Base-by-base conservation (phyloP, 2,329 filamentous ascomycete genomes). In the Hypoxylon sp. region DNA sequence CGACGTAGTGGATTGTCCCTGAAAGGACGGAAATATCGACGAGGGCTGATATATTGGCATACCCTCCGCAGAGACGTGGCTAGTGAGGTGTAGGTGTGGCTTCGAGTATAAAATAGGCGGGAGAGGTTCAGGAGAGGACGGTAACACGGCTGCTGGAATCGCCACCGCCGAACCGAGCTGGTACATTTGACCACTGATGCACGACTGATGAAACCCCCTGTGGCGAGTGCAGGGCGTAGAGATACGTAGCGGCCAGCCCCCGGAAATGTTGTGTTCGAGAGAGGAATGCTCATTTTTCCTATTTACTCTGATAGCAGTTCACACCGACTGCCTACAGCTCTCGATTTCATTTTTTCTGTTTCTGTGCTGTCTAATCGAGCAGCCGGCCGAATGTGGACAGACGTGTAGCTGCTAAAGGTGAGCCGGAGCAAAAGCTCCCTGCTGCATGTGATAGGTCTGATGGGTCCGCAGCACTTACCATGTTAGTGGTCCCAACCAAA, bases 351-450 rank as follows among this genome's bases (percentile, higher is more conserved):
- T 54, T 52, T 33, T 33, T 38, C 60, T 62, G 62, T 66, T 67
- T 66, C 48, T 61, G 42, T 62, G 53, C 54, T 60, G 60, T 64
- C 58, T 66, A 55, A 60, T 64, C 48, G 50, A 58, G 54, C 53
- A 60, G 26, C 46, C 38, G 56, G 50, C 53, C 55, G 58, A 57
- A 55, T 55, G 47, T 43, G 45, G 58, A 38, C 50, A 54, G 52
- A 42, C 23, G 17, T 52, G 33, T 38, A 55, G 33, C 41, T 29
- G 50, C 48, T 47, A 47, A 56, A 63, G 48, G 48, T 62, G 64
- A 64, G 56, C 57, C 68, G 68, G 68, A 70, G 68, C 65, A 63
- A 62, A 61, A 54, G 65, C 67, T 70, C 68, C 68, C 57, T 35
- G 21, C 11, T 8, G 42, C 48, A 50, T 62, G 51, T 70, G 68